These are phyloP conservation scores for Hydrangea macrophylla DNA, from an alignment of 148 eudicot genomes.

Conservation along the genomic window DNA sequence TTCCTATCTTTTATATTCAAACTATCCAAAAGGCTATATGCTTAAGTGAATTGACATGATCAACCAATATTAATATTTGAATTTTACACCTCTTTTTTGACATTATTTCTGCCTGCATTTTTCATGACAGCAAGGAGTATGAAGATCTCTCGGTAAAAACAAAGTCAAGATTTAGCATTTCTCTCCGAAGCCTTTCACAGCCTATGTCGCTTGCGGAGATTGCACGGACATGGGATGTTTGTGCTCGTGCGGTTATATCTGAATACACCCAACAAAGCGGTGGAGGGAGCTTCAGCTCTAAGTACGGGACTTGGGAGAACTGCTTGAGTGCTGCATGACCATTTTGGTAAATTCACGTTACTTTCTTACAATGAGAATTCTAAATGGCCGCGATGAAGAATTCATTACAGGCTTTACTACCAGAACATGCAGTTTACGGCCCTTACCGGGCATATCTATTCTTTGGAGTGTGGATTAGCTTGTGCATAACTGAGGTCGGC, in stretches of 20 bases:
- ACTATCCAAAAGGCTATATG: too few species aligned
- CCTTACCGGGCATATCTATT: not conserved
- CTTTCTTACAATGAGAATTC: not conserved
- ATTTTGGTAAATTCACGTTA: not conserved
- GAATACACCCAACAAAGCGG: conserved; percentile 78
- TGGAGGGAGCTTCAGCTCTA: conserved; percentile 93
- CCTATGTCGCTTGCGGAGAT: conserved; percentile 83
- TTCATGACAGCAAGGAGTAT: conserved; percentile 54
- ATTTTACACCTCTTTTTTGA: not conserved
- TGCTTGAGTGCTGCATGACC: conserved; percentile 64
- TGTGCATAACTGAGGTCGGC: too few species aligned
- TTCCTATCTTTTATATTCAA: too few species aligned
- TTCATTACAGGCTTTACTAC: not conserved
- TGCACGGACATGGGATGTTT: conserved; percentile 86
- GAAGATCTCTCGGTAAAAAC: conserved; percentile 86
- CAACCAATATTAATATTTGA: not conserved
- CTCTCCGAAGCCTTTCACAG: conserved; percentile 74
- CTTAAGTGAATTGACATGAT: not conserved
- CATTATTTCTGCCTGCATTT: not conserved
- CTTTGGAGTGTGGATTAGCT: not conserved
- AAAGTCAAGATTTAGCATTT: conserved; percentile 75
- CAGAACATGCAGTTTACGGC: not conserved
- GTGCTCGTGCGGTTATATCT: conserved; percentile 76
- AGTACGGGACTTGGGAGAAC: conserved; percentile 89
- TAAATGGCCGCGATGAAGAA: not conserved